Conservation (phyloP, 2,329 filamentous ascomycete species). For the Phialophora chinensis region DNA sequence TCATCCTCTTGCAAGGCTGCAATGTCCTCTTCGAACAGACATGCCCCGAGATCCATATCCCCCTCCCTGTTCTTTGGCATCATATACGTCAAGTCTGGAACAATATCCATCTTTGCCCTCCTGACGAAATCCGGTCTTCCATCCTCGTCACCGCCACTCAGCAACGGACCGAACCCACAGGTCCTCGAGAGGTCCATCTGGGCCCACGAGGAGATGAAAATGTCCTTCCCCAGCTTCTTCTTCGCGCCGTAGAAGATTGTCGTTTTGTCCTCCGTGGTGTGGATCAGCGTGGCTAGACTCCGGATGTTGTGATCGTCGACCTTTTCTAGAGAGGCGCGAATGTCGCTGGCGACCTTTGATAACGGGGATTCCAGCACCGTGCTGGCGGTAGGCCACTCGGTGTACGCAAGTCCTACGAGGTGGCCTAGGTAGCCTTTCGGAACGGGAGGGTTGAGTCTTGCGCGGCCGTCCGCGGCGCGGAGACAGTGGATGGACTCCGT, state of each 20-base stretch:
- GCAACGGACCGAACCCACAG: conserved; percentile 14
- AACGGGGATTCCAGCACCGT: conserved; percentile 3
- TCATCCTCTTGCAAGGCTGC: conserved; percentile 11
- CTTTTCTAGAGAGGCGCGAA: conserved; percentile 17
- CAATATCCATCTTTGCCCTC: conserved; percentile 8
- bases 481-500: conserved; percentile 17
- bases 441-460: conserved; percentile 11
- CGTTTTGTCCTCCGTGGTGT: conserved; percentile 15
- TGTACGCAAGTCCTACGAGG: conserved; percentile 16
- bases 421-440: conserved; percentile 18
- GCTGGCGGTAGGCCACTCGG: conserved; percentile 9
- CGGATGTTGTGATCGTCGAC: conserved; percentile 19
- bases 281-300: conserved; percentile 17
- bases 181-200: conserved; percentile 14
- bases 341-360: conserved; percentile 10
- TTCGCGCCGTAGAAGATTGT: conserved; percentile 18
- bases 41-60: conserved; percentile 15
- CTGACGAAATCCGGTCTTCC: conserved; percentile 20
- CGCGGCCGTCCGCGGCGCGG: conserved; percentile 13
- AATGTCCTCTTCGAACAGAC: conserved; percentile 17
- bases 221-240: conserved; percentile 15
- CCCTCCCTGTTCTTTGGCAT: conserved; percentile 22
- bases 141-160: conserved; percentile 4
- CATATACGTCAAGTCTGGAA: conserved; percentile 20
- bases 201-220: conserved; percentile 22